Evolutionary conservation across 202 grass and related monocot genomes (phyloP).

Genomic region (Digitaria exilis): DNA sequence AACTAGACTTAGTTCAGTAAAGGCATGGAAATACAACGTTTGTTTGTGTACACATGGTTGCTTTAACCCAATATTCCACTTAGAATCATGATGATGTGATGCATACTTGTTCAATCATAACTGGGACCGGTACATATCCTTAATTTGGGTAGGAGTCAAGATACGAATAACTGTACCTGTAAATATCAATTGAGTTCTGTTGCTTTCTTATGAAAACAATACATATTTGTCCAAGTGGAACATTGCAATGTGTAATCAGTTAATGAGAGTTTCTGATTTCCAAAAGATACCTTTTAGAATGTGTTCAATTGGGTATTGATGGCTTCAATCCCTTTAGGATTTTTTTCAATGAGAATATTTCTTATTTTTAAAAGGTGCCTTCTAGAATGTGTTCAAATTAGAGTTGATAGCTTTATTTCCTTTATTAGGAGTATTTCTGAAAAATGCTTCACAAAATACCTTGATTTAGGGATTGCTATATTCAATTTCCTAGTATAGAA

Average conservation of each 20-base stretch:
- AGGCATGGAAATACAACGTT: neutral
- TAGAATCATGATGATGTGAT: neutral
- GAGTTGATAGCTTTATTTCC: too few relatives aligned
- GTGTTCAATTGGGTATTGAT: too few relatives aligned
- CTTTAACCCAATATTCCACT: too few relatives aligned
- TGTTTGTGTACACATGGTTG: too few relatives aligned
- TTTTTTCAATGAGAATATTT: too few relatives aligned
- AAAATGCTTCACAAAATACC: neutral
- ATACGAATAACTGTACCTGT: neutral
- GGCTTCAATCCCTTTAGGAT: too few relatives aligned
- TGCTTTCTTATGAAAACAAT: slow-evolving; percentile 4
- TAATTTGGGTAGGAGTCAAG: too few relatives aligned
- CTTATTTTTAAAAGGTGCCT: neutral
- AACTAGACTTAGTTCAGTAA: neutral
- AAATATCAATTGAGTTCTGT: neutral
- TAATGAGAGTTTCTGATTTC: neutral
- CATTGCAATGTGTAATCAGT: neutral
- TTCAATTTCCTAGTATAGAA: neutral
- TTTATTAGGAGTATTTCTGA: too few relatives aligned
- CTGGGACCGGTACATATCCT: neutral
- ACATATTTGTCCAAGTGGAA: neutral
- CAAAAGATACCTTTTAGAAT: too few relatives aligned
- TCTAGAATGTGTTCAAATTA: neutral
- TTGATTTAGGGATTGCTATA: neutral
- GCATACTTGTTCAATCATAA: neutral